phyloP scores from a whole-genome alignment of 352 stramenopile genomes.

The Pythium brassicae region DNA sequence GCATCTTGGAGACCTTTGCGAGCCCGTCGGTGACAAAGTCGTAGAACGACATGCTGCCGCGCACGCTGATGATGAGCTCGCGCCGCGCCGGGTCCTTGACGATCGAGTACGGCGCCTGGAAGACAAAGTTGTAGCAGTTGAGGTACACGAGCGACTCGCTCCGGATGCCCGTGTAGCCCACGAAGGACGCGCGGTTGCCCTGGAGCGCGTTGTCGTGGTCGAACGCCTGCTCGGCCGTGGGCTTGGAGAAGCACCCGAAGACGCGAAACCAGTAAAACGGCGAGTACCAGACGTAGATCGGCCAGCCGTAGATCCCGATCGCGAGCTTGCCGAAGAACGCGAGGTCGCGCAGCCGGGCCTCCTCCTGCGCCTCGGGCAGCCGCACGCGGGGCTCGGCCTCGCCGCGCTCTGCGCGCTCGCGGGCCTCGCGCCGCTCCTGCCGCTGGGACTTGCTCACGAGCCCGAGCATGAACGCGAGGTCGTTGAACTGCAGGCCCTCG shows the following conservation, averaged over 20 bases:
- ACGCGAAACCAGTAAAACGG: slow-evolving; percentile 67
- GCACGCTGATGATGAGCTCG: slow-evolving; percentile 73
- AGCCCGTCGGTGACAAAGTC: slow-evolving; percentile 75
- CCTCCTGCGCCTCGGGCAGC: slow-evolving; percentile 38
- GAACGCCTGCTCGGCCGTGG: slow-evolving; percentile 35
- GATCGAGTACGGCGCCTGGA: slow-evolving; percentile 70
- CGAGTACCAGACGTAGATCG: slow-evolving; percentile 74
- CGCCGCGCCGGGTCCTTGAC: slow-evolving; percentile 55
- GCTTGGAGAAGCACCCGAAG: slow-evolving; percentile 51
- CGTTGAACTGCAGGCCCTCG: slow-evolving; percentile 63
- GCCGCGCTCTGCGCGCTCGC: slow-evolving; percentile 18
- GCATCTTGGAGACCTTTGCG: slow-evolving; percentile 61
- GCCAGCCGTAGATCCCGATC: slow-evolving; percentile 79
- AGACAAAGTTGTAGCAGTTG: slow-evolving; percentile 77
- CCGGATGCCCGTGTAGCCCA: slow-evolving; percentile 66
- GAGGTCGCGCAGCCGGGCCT: slow-evolving; percentile 41
- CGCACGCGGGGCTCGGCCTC: slow-evolving; percentile 18
- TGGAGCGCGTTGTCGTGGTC: slow-evolving; percentile 60
- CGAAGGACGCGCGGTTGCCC: slow-evolving; percentile 61
- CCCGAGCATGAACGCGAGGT: slow-evolving; percentile 64
- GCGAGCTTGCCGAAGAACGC: slow-evolving; percentile 63
- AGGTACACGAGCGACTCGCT: slow-evolving; percentile 65
- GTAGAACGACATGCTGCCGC: slow-evolving; percentile 75
- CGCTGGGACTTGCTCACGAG: slow-evolving; percentile 58
- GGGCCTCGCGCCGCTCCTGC: slow-evolving; percentile 38